Conservation (phyloP, 495 filamentous ascomycete genomes). For the Neurospora discreta region DNA sequence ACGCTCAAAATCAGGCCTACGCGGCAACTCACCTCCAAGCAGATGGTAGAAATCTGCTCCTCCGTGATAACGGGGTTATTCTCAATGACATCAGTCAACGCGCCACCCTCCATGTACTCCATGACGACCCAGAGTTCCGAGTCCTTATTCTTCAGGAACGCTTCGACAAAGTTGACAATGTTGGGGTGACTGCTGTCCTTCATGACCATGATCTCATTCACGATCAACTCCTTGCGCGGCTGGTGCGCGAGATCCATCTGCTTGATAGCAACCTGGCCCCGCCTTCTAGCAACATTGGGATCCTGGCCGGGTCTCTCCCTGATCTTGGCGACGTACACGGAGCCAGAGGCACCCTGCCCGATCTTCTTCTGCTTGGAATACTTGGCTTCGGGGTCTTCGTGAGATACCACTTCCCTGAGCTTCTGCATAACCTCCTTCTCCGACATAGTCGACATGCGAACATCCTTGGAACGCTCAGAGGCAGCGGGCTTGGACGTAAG, state of each 20-base stretch:
- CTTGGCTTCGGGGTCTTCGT: constrained; percentile 78
- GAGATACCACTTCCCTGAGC: constrained; percentile 82
- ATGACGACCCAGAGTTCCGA: constrained; percentile 97
- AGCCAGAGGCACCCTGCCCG: constrained; percentile 93
- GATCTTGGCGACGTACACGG: constrained; percentile 93
- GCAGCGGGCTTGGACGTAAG: constrained; percentile 61
- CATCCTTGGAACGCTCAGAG: constrained; percentile 64
- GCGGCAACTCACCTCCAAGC: constrained; percentile 61
- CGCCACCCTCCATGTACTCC: constrained; percentile 99
- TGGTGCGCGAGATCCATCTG: constrained; percentile 99
- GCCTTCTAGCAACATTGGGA: constrained; percentile 56
- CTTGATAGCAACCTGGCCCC: constrained; percentile 87
- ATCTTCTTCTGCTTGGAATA: constrained; percentile 99
- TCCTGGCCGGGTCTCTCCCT: constrained; percentile 50
- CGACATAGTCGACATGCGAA: constrained; percentile 94
- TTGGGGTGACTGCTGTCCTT: constrained; percentile 96
- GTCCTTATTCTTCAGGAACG: constrained; percentile 86
- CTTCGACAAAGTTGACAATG: constrained; percentile 98
- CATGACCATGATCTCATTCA: constrained; percentile 99
- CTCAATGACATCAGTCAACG: constrained; percentile 95
- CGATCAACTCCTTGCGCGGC: constrained; percentile 94
- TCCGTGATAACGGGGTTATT: constrained; percentile 86
- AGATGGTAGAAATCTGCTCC: constrained; percentile 95
- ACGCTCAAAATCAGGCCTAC: background rate
- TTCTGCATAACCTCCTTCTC: constrained; percentile 96